phyloP scores from a whole-genome alignment of 768 basidiomycete genomes.

The Phylloporus rhodoxanthus region DNA sequence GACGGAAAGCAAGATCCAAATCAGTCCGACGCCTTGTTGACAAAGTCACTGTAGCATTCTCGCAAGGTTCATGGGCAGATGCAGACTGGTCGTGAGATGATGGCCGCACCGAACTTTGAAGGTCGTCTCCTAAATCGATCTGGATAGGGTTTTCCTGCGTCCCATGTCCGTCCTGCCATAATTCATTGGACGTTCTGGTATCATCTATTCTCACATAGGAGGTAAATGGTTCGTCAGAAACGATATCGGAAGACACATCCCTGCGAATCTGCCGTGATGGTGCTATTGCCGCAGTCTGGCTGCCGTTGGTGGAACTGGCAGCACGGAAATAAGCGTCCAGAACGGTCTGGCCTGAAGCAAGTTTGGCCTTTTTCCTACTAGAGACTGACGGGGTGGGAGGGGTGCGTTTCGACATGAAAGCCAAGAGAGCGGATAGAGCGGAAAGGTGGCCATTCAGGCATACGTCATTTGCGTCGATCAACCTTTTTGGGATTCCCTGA shows the following conservation, averaged over 20 bases:
- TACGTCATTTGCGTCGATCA: conserved; percentile 29
- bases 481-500: conserved; percentile 19
- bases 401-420: conserved; percentile 20
- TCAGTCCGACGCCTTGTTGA: conserved; percentile 3
- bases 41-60: conserved; percentile 6
- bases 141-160: conserved; percentile 22
- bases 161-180: conserved; percentile 22
- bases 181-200: not conserved
- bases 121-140: conserved; percentile 20
- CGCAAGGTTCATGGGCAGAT: conserved; percentile 8
- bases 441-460: conserved; percentile 8
- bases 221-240: conserved; percentile 15
- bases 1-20: conserved; percentile 18
- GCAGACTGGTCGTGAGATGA: conserved; percentile 11
- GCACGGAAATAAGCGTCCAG: conserved; percentile 27
- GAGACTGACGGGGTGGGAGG: conserved; percentile 7
- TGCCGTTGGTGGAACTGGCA: conserved; percentile 7
- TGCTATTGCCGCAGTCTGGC: conserved; percentile 7
- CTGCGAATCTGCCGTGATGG: conserved; percentile 16
- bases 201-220: conserved; percentile 5
- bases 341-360: conserved; percentile 12
- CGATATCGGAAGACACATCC: conserved; percentile 4
- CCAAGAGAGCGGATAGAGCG: conserved; percentile 11
- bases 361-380: conserved; percentile 21
- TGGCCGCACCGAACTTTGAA: conserved; percentile 8